Conservation (phyloP, 2,329 filamentous ascomycete species). For the Hypoxylon sp. region DNA sequence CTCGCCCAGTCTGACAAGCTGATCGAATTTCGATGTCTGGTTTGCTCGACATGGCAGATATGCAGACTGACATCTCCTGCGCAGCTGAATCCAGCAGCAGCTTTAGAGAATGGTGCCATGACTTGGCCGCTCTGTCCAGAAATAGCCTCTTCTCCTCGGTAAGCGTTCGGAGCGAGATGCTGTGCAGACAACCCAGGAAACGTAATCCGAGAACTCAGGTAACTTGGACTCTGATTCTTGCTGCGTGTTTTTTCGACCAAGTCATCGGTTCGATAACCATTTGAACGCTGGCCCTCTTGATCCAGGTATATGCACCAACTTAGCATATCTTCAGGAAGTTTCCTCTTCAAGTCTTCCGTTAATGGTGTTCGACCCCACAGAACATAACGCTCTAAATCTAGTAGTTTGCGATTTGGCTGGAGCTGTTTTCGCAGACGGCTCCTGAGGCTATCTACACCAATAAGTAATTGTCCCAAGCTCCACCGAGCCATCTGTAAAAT, state of each 20-base stretch:
- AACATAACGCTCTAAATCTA: constrained; percentile 52
- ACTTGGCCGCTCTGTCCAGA: constrained; percentile 40
- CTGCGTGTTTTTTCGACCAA: constrained; percentile 45
- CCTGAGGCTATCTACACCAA: constrained; percentile 52
- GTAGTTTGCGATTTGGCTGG: constrained; percentile 49
- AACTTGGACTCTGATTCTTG: constrained; percentile 39
- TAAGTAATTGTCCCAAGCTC: constrained; percentile 47
- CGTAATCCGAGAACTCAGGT: constrained; percentile 48
- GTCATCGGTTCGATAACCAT: constrained; percentile 49
- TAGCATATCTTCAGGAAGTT: constrained; percentile 43
- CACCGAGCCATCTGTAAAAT: constrained; percentile 49
- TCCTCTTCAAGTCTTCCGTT: constrained; percentile 43
- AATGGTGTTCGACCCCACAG: constrained; percentile 52
- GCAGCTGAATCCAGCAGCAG: constrained; percentile 45
- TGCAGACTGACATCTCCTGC: constrained; percentile 45
- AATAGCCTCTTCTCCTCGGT: constrained; percentile 47
- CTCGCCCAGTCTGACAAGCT: constrained; percentile 29
- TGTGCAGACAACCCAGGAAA: constrained; percentile 50
- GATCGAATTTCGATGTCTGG: constrained; percentile 47
- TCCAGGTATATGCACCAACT: constrained; percentile 53
- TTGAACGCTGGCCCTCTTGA: constrained; percentile 47
- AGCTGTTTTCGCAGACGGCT: constrained; percentile 52
- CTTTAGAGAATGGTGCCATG: constrained; percentile 50
- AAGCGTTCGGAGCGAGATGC: constrained; percentile 41
- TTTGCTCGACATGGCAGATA: constrained; percentile 50